Base-by-base conservation (phyloP, 2,329 filamentous ascomycete species). In the Annulohypoxylon truncatum region DNA sequence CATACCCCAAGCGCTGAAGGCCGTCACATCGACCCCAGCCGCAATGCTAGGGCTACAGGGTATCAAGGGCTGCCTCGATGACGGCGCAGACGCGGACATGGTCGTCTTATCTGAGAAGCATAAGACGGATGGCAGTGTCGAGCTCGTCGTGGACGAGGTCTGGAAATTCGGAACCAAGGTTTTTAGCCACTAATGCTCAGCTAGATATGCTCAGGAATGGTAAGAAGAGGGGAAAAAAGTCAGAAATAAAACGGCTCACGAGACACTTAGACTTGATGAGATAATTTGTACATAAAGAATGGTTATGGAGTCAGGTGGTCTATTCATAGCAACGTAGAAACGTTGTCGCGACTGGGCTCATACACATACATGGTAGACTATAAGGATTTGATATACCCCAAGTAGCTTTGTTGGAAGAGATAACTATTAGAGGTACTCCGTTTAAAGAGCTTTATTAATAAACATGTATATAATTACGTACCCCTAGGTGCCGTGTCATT, bases 1-100 rank as follows among this genome's bases (percentile, higher is more conserved):
- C 33, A 84, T 94, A 33, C 87, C 91, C 0, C 85, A 90, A 74
- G 92, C 90, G 1, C 79, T 96, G 47, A 87, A 85, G 68, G 87
- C 91, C 7, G 92, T 94, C 28, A 96, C 93, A 0, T 82, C 86
- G 31, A 94, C 92, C 0, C 93, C 93, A 0, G 92, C 93, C 1
- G 85, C 84, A 50, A 93, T 96, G 91, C 80, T 96, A 15, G 90
- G 90, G 0, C 74, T 94, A 42, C 79, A 87, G 53, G 84, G 82
- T 9, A 77, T 85, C 52, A 96, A 96, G 79, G 93, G 93, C 0
- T 83, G 81, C 12, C 79, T 92, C 56, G 82, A 85, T 2, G 80
- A 84, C n/a, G 88, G 86, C 4, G 88, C 88, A 15, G 89, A 92
- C 76, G 89, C 89, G 5, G 89, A 91, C 77, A 76, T 95, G 51